Evolutionary conservation across 2,329 filamentous ascomycete genomes (phyloP).

Genomic region (Cytospora piceae): DNA sequence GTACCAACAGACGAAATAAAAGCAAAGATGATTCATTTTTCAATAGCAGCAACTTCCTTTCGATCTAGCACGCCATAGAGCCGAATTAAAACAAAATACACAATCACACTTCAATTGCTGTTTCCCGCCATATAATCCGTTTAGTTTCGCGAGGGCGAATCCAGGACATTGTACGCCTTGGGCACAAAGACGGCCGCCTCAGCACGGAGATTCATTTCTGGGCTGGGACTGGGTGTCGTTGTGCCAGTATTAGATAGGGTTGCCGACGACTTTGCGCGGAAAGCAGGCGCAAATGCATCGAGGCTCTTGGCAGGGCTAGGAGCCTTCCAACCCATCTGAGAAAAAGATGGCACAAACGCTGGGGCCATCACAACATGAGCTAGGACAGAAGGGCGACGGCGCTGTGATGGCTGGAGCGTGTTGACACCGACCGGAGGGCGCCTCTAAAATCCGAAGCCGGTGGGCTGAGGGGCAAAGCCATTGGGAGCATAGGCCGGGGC

Average conservation of each 20-base stretch:
- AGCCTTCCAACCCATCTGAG: neutral
- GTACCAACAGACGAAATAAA: conserved; percentile 24
- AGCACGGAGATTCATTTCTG: conserved; percentile 10
- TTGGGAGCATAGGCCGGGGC: conserved; percentile 64
- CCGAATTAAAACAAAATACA: neutral
- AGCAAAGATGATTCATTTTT: conserved; percentile 1
- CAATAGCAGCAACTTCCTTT: conserved; percentile 14
- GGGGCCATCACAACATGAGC: conserved; percentile 8
- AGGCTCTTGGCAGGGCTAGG: conserved; percentile 4
- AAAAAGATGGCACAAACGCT: conserved; percentile 1
- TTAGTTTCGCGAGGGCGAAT: conserved; percentile 13
- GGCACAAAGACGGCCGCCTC: conserved; percentile 23
- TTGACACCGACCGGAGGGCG: conserved; percentile 34
- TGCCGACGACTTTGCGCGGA: conserved; percentile 12
- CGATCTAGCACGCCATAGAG: conserved; percentile 13
- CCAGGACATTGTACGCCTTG: conserved; percentile 1
- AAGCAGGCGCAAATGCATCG: conserved; percentile 19
- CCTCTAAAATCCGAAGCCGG: conserved; percentile 69
- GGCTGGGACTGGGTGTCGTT: neutral
- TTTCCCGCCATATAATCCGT: neutral
- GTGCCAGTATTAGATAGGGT: neutral
- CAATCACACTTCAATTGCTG: conserved; percentile 4
- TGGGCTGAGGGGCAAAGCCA: conserved; percentile 63
- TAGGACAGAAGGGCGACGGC: neutral
- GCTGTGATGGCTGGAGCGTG: conserved; percentile 3